A percentile compares a stretch with the other conserved stretches of the same genome.
Evolutionary conservation across 2,329 filamentous ascomycete genomes (phyloP).

Genomic region (Rosellinia necatrix): DNA sequence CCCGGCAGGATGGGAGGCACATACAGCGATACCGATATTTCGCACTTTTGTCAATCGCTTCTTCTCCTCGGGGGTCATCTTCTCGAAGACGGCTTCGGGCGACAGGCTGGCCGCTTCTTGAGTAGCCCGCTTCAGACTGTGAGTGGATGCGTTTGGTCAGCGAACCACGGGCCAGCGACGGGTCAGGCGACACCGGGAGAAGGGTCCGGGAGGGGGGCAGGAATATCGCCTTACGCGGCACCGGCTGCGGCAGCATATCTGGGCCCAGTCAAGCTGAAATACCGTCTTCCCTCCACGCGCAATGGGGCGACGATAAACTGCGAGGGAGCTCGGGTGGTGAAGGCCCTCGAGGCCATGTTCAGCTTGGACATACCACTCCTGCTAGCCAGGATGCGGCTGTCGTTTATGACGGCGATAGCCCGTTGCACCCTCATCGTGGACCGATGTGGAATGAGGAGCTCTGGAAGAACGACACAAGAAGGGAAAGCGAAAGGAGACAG

Average conservation of each 20-base stretch:
- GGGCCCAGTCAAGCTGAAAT: slow-evolving; percentile 46
- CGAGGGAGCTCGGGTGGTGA: slow-evolving; percentile 37
- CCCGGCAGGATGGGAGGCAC: too few species aligned
- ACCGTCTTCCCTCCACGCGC: slow-evolving; percentile 43
- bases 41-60: slow-evolving; percentile 79
- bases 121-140: slow-evolving; percentile 54
- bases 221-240: slow-evolving; percentile 43
- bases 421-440: slow-evolving; percentile 48
- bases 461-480: slow-evolving; percentile 15
- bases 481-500: slow-evolving; percentile 26
- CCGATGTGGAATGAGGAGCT: slow-evolving; percentile 1
- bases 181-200: not conserved
- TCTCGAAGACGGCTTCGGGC: slow-evolving; percentile 70
- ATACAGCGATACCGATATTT: slow-evolving; percentile 96
- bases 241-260: slow-evolving; percentile 44
- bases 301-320: slow-evolving; percentile 41
- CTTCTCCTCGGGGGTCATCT: slow-evolving; percentile 79
- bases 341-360: slow-evolving; percentile 39
- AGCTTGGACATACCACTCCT: slow-evolving; percentile 42
- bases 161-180: not conserved
- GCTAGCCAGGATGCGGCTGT: slow-evolving; percentile 43
- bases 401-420: slow-evolving; percentile 45
- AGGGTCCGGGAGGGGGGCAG: too few species aligned
- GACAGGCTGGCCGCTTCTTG: slow-evolving; percentile 60
- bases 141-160: slow-evolving; percentile 14